Base-by-base conservation (phyloP, 1,284 basidiomycete genomes). In the Puccinia hordei region DNA sequence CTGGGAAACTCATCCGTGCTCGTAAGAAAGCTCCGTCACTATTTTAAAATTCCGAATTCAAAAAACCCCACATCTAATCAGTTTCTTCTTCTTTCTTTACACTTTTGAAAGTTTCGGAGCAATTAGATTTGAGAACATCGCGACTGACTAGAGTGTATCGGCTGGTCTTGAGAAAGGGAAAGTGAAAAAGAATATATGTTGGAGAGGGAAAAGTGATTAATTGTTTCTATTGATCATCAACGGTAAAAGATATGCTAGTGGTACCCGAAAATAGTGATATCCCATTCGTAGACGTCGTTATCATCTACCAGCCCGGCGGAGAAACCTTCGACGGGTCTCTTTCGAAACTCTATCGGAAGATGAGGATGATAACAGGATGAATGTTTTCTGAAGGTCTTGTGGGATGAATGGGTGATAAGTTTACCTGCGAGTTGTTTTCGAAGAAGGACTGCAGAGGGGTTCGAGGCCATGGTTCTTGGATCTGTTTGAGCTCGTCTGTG, bases 1-100 rank as follows among this genome's bases (percentile, higher is more conserved):
- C 87, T 27, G 95, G 95, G 87, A 98, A 98, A 8, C 90, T 89
- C 82, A 98, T 87, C 74, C 92, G 89, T 19, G 94, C 93, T 87
- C 93, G 94, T 87, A 95, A 91, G 86, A 97, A 93, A 15, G 92
- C 95, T 82, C 94, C 94, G 87, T 98, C 95, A 85, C 93, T 94
- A 84, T 66, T 82, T 38, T 78, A 81, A 65, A 79, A 76, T 5
- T 55, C 12, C 17, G 38, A 22, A 35, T 6, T 22, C 22, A n/a
- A 63, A 17, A 63, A n/a, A 38, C 13, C 81, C 78, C 4, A 81
- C 22, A n/a, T 51, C 9, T 8, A 33, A 27, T n/a, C 1, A 19
- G 27, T 22, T 72, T 46, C 2, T 27, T 30, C 27, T 77, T n/a
- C 68, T n/a, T 6, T 57, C n/a, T n/a, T n/a, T n/a, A n/a, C n/a